Evolutionary conservation across 495 filamentous ascomycete species (phyloP).

Genomic region (Apodospora peruviana): DNA sequence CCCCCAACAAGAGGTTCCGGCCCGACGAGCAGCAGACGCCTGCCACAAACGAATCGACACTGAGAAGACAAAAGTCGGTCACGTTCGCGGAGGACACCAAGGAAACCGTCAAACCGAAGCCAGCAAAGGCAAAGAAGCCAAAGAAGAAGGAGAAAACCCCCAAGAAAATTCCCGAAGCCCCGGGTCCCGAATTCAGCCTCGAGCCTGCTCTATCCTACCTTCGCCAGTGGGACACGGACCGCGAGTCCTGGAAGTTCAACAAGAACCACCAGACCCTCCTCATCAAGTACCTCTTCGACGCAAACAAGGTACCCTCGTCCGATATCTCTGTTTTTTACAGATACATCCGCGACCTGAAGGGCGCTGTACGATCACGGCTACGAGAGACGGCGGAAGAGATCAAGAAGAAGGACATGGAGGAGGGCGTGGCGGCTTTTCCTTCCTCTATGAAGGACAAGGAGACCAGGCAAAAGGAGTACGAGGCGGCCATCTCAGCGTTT

Average conservation of each 20-base stretch:
- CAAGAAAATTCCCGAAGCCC: slow-evolving; percentile 23
- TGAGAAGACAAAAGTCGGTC: slow-evolving; percentile 59
- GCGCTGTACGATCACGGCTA: slow-evolving; percentile 56
- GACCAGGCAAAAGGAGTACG: slow-evolving; percentile 46
- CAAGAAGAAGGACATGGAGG: slow-evolving; percentile 43
- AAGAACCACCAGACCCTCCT: slow-evolving; percentile 79
- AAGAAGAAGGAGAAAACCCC: slow-evolving; percentile 32
- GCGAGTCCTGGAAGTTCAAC: slow-evolving; percentile 82
- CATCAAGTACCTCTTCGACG: slow-evolving; percentile 73
- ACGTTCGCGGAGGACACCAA: slow-evolving; percentile 70
- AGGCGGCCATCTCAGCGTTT: slow-evolving; percentile 46
- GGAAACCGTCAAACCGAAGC: slow-evolving; percentile 24
- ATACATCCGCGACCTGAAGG: slow-evolving; percentile 70
- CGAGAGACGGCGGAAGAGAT: slow-evolving; percentile 56
- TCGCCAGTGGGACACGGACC: slow-evolving; percentile 59
- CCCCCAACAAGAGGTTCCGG: slow-evolving; percentile 26
- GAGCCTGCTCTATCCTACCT: slow-evolving; percentile 69
- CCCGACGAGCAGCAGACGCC: slow-evolving; percentile 12
- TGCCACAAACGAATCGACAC: background rate
- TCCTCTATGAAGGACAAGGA: slow-evolving; percentile 37
- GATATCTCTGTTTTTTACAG: slow-evolving; percentile 59
- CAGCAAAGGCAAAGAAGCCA: slow-evolving; percentile 13
- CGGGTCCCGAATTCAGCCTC: slow-evolving; percentile 33
- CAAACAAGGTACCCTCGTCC: slow-evolving; percentile 55
- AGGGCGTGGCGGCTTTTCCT: slow-evolving; percentile 33